Base-by-base conservation (phyloP, 257 asterid species). In the Solanum dulcamara region DNA sequence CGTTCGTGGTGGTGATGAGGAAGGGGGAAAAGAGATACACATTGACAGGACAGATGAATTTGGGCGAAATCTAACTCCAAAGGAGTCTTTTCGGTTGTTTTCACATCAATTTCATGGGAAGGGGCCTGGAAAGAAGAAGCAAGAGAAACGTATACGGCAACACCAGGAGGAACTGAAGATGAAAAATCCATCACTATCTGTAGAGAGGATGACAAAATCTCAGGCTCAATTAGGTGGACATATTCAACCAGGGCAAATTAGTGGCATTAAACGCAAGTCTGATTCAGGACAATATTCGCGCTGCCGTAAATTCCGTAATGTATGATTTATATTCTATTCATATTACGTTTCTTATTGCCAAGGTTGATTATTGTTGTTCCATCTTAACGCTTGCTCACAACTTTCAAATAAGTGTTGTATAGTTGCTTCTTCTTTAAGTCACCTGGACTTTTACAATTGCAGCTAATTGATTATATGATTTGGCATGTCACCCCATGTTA, bases 71-170 rank as follows among this genome's bases (percentile, higher is more conserved):
- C 98, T 94, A 92, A 95, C 98, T 40, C 98, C 97, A 62, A 96
- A 94, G 87, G 99, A 96, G 92, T 92, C 95, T 38, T 96, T 94
- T 86, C 91, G 98, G 85, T 87, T 87, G 87, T 87, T 96, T 86
- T 95, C 97, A 13, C 98, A 96, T 89, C 92, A 89, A 89, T 96
- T 96, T 88, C 99, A 96, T 33, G 99, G 98, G 24, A 96, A 95
- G 87, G 96, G 92, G 22, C 99, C 98, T 46, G 98, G 97, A 81
- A 96, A 96, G 89, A 91, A 88, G 94, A 96, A 96, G 80, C 97
- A 89, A 87, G 94, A 96, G 81, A 96, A 96, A 91, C 93, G 97
- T 66, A 93, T 93, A 95, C 86, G 97, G 38, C 97, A 95, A 82
- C 95, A 95, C 86, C 94, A 89, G 55, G 93, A 93, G 89, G 98